These are phyloP conservation scores for Cyclotella cryptica DNA, from an alignment of 108 stramenopile species.

Conservation along the genomic window DNA sequence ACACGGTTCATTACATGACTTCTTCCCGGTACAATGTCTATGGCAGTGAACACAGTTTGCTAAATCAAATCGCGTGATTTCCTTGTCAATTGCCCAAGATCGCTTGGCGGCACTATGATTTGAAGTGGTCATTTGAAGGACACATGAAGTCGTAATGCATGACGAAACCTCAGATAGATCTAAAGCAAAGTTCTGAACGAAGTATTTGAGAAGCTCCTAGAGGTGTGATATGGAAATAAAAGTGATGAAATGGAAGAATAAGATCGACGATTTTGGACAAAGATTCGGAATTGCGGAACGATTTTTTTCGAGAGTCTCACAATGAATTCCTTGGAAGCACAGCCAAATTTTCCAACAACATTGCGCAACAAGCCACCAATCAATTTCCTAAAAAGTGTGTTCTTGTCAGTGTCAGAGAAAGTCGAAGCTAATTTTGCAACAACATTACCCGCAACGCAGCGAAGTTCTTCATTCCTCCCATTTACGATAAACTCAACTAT, in stretches of 20 bases:
- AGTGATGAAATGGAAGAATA: background rate
- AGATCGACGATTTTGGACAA: background rate
- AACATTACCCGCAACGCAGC: slow-evolving; percentile 49
- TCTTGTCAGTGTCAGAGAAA: slow-evolving; percentile 32
- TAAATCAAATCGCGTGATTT: slow-evolving; percentile 55
- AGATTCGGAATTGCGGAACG: background rate
- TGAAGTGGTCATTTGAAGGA: slow-evolving; percentile 27
- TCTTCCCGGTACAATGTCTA: slow-evolving; percentile 22
- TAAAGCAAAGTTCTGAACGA: slow-evolving; percentile 36
- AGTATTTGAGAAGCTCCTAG: slow-evolving; percentile 27
- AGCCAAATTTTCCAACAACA: slow-evolving; percentile 59
- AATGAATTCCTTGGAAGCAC: slow-evolving; percentile 35
- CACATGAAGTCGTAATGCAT: slow-evolving; percentile 21
- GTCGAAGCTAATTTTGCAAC: slow-evolving; percentile 37
- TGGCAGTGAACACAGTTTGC: slow-evolving; percentile 71
- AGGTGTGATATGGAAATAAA: background rate
- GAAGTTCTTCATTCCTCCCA: slow-evolving; percentile 62
- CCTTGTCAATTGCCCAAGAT: slow-evolving; percentile 4
- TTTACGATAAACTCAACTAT: slow-evolving; percentile 57
- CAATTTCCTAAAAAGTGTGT: slow-evolving; percentile 49
- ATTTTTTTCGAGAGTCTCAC: slow-evolving; percentile 1
- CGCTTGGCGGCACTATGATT: slow-evolving; percentile 14
- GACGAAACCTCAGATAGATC: slow-evolving; percentile 31
- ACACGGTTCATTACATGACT: slow-evolving; percentile 1
- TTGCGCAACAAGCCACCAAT: slow-evolving; percentile 44